Evolutionary conservation across 2,329 filamentous ascomycete genomes (phyloP).

Genomic region (Ophiostoma sp.): DNA sequence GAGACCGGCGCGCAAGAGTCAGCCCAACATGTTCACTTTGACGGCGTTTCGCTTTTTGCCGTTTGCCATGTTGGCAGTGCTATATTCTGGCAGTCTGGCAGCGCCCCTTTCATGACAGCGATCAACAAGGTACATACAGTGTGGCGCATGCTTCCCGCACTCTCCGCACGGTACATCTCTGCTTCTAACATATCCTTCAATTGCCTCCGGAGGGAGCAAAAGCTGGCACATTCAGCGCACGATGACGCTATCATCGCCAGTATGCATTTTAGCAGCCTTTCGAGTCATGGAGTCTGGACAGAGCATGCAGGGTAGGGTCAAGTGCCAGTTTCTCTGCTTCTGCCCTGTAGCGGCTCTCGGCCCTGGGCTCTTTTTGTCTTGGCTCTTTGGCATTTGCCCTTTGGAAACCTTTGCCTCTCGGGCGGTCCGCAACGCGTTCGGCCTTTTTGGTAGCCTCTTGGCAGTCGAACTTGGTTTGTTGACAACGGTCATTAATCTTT

Average conservation of each 20-base stretch:
- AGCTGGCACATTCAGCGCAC: neutral
- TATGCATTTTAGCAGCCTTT: neutral
- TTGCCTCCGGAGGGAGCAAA: neutral
- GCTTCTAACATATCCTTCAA: neutral
- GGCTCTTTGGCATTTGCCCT: neutral
- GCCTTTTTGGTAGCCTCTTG: conserved; percentile 4
- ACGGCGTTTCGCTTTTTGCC: neutral
- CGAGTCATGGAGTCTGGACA: neutral
- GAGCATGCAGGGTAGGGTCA: neutral
- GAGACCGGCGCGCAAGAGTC: conserved; percentile 4
- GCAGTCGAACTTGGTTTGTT: neutral
- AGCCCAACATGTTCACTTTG: neutral
- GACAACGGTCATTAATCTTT: neutral
- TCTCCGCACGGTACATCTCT: neutral
- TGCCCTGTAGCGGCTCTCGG: neutral
- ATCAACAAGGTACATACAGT: neutral
- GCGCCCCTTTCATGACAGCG: neutral
- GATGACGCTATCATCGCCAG: conserved; percentile 9
- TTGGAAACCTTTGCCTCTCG: conserved; percentile 1
- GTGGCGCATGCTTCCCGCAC: conserved; percentile 7
- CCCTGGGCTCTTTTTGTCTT: neutral
- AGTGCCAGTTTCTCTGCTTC: neutral
- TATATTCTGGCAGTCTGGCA: neutral
- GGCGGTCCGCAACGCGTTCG: neutral
- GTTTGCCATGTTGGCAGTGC: neutral